These are phyloP conservation scores for Xylariaceae sp. DNA, from an alignment of 2,329 filamentous ascomycete genomes.

Conservation along the genomic window DNA sequence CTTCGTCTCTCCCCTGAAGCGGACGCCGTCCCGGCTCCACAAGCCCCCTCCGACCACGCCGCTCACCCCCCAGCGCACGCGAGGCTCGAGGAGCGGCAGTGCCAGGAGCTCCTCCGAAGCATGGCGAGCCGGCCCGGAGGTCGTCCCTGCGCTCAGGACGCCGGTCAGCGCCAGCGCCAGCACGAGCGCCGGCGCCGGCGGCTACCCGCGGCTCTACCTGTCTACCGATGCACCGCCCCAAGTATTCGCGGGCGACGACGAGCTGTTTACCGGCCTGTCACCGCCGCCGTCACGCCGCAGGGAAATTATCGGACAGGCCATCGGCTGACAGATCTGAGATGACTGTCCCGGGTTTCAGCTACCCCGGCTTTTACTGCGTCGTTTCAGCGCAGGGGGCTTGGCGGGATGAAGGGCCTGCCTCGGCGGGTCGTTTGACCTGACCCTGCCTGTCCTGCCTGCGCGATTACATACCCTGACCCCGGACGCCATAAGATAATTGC, in stretches of 20 bases:
- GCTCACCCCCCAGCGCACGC: constrained; percentile 25
- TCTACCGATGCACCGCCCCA: constrained; percentile 35
- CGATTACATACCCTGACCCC: no score
- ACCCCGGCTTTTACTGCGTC: no score
- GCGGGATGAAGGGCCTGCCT: no score
- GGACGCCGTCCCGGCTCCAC: constrained; percentile 45
- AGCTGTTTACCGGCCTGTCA: constrained; percentile 38
- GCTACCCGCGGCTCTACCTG: constrained; percentile 35
- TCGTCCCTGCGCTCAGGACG: no score
- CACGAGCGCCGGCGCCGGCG: constrained; percentile 5
- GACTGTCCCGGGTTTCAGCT: no score
- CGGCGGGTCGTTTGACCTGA: no score
- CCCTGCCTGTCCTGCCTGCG: no score
- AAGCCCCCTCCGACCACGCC: constrained; percentile 35
- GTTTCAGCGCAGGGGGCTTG: no score
- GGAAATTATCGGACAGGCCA: constrained; percentile 43
- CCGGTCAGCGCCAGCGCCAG: not conserved
- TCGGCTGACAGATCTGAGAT: no score
- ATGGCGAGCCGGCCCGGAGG: constrained; percentile 29
- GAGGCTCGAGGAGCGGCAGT: constrained; percentile 40
- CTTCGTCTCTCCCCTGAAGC: constrained; percentile 46
- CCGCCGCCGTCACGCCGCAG: constrained; percentile 38
- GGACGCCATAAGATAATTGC: no score
- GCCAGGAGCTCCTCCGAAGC: constrained; percentile 33
- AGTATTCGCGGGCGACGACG: constrained; percentile 39